These are phyloP conservation scores for Trichoderma sp. DNA, from an alignment of 2,329 filamentous ascomycete species.

Conservation along the genomic window DNA sequence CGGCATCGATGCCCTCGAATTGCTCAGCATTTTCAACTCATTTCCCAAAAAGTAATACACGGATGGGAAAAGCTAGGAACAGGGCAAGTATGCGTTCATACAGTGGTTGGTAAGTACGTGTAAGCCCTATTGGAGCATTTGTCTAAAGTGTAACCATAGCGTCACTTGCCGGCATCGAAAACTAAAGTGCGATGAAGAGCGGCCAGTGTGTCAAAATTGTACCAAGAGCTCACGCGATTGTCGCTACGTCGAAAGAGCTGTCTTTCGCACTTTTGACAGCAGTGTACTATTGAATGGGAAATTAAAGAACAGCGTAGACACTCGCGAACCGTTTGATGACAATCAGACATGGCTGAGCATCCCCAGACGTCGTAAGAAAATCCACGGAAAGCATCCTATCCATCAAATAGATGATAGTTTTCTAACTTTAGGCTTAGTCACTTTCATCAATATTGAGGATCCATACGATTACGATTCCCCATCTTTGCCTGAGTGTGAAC, in stretches of 20 bases:
- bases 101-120: not conserved
- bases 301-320: not conserved
- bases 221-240: conserved; percentile 5
- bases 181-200: conserved; percentile 4
- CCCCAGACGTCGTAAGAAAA: not conserved
- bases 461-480: conserved; percentile 3
- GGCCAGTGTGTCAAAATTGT: not conserved
- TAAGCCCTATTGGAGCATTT: not conserved
- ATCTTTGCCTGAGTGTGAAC: not conserved
- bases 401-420: not conserved
- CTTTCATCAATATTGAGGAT: conserved; percentile 9
- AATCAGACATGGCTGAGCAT: not conserved
- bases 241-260: not conserved
- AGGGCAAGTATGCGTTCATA: conserved; percentile 1
- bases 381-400: too few relatives aligned
- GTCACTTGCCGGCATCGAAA: conserved; percentile 8
- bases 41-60: not conserved
- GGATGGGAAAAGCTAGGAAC: not conserved
- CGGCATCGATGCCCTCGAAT: not conserved
- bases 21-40: not conserved
- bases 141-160: not conserved
- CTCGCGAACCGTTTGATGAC: not conserved
- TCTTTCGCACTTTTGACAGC: not conserved
- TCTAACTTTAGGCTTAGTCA: not conserved
- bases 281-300: not conserved